Conservation (phyloP, 73 alveolate genomes). For the Tetrahymena elliotti region DNA sequence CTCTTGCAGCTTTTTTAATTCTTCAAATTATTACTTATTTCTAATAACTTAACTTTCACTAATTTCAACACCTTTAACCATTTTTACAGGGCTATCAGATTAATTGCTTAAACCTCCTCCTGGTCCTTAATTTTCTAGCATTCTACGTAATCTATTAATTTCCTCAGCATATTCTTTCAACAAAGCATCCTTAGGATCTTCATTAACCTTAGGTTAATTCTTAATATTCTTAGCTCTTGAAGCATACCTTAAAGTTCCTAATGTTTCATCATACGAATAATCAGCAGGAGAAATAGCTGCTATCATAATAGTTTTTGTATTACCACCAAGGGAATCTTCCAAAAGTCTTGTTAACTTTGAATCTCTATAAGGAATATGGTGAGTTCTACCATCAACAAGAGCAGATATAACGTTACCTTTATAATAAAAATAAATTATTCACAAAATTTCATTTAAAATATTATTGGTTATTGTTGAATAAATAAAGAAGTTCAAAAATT, state of each 20-base stretch:
- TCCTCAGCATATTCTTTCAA: conserved; percentile 92
- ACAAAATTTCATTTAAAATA: too few relatives aligned
- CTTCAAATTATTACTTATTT: neutral
- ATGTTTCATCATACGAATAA: conserved; percentile 93
- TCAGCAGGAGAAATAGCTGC: conserved; percentile 95
- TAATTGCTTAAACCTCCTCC: conserved; percentile 26
- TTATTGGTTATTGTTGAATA: too few relatives aligned
- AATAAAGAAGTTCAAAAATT: too few relatives aligned
- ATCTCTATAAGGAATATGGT: conserved; percentile 96
- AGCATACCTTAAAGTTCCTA: conserved; percentile 94
- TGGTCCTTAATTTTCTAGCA: conserved; percentile 19
- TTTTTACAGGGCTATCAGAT: neutral
- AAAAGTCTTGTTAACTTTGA: conserved; percentile 91
- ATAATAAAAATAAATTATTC: too few relatives aligned
- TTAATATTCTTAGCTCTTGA: conserved; percentile 93
- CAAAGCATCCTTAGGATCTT: conserved; percentile 98
- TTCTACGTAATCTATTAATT: conserved; percentile 63
- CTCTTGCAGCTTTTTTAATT: neutral
- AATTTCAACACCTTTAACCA: neutral
- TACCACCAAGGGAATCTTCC: conserved; percentile 98
- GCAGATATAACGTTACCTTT: conserved; percentile 79
- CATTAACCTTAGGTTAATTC: conserved; percentile 93
- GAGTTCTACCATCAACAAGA: conserved; percentile 78
- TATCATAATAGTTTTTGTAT: conserved; percentile 96
- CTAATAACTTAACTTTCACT: neutral